phyloP scores from a whole-genome alignment of 2,329 filamentous ascomycete genomes.

The Alternaria gaisen region DNA sequence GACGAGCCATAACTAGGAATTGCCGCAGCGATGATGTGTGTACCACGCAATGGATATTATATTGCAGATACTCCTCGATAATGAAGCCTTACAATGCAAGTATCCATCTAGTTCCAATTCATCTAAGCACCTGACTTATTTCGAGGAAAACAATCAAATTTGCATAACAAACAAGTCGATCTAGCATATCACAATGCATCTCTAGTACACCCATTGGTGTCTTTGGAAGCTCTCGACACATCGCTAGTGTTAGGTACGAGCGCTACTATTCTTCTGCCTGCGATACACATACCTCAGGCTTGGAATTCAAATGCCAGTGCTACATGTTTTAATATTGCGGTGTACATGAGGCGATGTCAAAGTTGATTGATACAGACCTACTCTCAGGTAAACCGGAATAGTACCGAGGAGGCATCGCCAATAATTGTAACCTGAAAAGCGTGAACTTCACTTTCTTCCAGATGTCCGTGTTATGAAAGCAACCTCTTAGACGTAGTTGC shows the following conservation, averaged over 20 bases:
- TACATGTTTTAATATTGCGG: constrained; percentile 22
- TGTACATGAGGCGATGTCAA: background rate
- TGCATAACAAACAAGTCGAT: no score
- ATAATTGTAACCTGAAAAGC: background rate
- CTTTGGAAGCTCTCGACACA: background rate
- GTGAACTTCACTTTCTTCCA: background rate
- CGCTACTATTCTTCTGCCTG: background rate
- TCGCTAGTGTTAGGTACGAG: background rate
- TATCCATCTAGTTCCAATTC: background rate
- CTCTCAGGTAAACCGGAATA: background rate
- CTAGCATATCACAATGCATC: no score
- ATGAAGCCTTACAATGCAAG: background rate
- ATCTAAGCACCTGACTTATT: background rate
- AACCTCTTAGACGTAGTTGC: background rate
- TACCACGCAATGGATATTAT: background rate
- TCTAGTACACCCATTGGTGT: background rate
- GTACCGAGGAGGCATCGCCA: background rate
- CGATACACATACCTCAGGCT: constrained; percentile 24
- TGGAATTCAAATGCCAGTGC: constrained; percentile 21
- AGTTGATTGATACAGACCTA: background rate
- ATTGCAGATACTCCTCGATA: background rate
- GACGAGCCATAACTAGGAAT: background rate
- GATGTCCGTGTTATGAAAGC: no score
- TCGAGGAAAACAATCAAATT: background rate
- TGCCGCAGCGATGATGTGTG: background rate